Evolutionary conservation across 2,329 filamentous ascomycete genomes (phyloP).

Genomic region (Sporothrix mexicana): DNA sequence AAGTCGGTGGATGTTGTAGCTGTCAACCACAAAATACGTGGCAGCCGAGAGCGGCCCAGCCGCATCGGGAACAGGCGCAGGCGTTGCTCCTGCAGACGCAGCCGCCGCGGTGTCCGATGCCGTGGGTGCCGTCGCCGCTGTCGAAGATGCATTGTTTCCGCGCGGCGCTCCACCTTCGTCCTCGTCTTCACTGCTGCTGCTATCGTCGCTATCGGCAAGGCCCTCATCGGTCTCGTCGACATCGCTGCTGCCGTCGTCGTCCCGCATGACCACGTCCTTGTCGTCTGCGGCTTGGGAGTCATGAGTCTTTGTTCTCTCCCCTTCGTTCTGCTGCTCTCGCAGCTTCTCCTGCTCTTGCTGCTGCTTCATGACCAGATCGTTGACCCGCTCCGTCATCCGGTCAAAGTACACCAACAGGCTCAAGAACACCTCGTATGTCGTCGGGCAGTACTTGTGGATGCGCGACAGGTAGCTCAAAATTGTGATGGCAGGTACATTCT

Average conservation of each 20-base stretch:
- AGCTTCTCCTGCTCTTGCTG: slow-evolving; percentile 56
- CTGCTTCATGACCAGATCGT: slow-evolving; percentile 75
- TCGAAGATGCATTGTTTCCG: no score
- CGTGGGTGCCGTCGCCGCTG: background rate
- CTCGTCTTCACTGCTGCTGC: slow-evolving; percentile 38
- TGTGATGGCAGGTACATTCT: slow-evolving; percentile 96
- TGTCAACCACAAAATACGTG: slow-evolving; percentile 89
- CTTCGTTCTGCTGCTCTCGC: slow-evolving; percentile 38
- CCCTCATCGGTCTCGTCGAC: slow-evolving; percentile 56
- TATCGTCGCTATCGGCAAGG: slow-evolving; percentile 55
- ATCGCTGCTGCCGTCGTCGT: slow-evolving; percentile 45
- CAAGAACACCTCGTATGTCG: slow-evolving; percentile 96
- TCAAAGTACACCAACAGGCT: slow-evolving; percentile 97
- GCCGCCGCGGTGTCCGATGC: background rate
- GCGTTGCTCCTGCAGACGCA: background rate
- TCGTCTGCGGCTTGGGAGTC: no score
- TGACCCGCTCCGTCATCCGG: slow-evolving; percentile 96
- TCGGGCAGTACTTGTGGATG: slow-evolving; percentile 98
- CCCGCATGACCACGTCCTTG: background rate
- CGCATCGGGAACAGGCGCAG: slow-evolving; percentile 1
- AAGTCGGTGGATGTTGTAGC: slow-evolving; percentile 96
- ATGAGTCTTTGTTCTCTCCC: slow-evolving; percentile 34
- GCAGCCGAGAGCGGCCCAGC: slow-evolving; percentile 43
- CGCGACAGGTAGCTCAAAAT: slow-evolving; percentile 94
- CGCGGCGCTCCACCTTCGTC: slow-evolving; percentile 5